Evolutionary conservation across 306 rosid species (phyloP).

Genomic region (Arachis stenosperma): DNA sequence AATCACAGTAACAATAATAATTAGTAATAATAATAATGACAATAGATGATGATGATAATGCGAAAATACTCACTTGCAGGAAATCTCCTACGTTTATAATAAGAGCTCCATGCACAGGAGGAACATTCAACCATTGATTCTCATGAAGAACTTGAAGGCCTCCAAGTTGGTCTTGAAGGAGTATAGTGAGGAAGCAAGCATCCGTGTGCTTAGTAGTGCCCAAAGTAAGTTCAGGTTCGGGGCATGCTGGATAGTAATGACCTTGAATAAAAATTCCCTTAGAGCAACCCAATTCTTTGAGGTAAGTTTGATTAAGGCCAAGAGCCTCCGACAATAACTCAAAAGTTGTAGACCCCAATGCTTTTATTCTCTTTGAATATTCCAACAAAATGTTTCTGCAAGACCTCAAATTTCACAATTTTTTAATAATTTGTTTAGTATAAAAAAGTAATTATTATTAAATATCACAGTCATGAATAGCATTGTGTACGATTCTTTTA

Average conservation of each 20-base stretch:
- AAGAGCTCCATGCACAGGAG: slow-evolving; percentile 50
- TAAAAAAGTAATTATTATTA: too few species aligned
- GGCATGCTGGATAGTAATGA: slow-evolving; percentile 59
- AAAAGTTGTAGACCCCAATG: slow-evolving; percentile 38
- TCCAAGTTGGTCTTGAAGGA: slow-evolving; percentile 57
- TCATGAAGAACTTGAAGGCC: slow-evolving; percentile 54
- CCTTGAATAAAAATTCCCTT: slow-evolving; percentile 41
- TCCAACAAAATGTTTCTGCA: slow-evolving; percentile 47
- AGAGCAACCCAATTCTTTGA: slow-evolving; percentile 42
- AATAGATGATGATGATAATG: background rate
- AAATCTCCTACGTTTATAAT: slow-evolving; percentile 57
- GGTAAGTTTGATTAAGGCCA: slow-evolving; percentile 42
- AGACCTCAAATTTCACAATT: too few species aligned
- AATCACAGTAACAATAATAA: background rate
- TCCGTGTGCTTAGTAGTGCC: slow-evolving; percentile 51
- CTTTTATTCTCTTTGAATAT: slow-evolving; percentile 48
- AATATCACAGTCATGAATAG: too few species aligned
- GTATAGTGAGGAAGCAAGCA: slow-evolving; percentile 38
- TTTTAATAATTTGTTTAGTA: too few species aligned
- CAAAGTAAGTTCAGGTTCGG: slow-evolving; percentile 54
- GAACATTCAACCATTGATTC: slow-evolving; percentile 49
- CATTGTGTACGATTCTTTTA: too few species aligned
- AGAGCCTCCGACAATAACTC: slow-evolving; percentile 56
- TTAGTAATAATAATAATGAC: too few species aligned
- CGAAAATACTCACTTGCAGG: slow-evolving; percentile 39